phyloP scores from a whole-genome alignment of 176 grass and related monocot genomes.

The Echinochloa phyllopogon region DNA sequence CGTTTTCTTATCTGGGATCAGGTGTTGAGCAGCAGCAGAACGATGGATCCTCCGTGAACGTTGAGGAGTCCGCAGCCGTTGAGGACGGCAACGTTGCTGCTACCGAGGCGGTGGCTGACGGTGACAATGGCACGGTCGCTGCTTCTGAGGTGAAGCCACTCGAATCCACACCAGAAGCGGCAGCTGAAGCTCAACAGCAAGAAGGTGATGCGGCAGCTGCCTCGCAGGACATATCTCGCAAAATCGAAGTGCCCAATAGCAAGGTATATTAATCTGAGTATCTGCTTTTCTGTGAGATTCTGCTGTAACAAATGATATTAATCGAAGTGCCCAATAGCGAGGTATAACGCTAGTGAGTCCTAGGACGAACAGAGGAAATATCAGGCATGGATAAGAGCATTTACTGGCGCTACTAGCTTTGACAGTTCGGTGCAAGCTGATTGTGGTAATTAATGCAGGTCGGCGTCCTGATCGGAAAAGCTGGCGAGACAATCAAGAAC shows the following conservation, averaged over 20 bases:
- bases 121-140: slow-evolving; percentile 31
- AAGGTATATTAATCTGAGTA: slow-evolving; percentile 57
- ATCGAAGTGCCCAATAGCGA: no score
- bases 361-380: background rate
- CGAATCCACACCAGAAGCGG: background rate
- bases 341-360: background rate
- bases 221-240: slow-evolving; percentile 40
- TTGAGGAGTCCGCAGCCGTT: background rate
- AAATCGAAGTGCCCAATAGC: slow-evolving; percentile 86
- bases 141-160: slow-evolving; percentile 23
- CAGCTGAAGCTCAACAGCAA: slow-evolving; percentile 38
- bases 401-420: background rate
- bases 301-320: background rate
- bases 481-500: slow-evolving; percentile 89
- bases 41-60: slow-evolving; percentile 14
- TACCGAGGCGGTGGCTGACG: slow-evolving; percentile 1
- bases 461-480: slow-evolving; percentile 90
- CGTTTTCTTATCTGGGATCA: slow-evolving; percentile 11
- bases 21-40: slow-evolving; percentile 29
- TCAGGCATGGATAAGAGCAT: background rate
- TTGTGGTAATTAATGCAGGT: slow-evolving; percentile 55
- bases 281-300: background rate
- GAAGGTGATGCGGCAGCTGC: slow-evolving; percentile 13
- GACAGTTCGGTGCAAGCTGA: background rate
- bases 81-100: background rate